A percentile compares a stretch with the other conserved stretches of the same genome.
phyloP scores from a whole-genome alignment of 2,329 filamentous ascomycete genomes.

The Tolypocladium pustulatum region DNA sequence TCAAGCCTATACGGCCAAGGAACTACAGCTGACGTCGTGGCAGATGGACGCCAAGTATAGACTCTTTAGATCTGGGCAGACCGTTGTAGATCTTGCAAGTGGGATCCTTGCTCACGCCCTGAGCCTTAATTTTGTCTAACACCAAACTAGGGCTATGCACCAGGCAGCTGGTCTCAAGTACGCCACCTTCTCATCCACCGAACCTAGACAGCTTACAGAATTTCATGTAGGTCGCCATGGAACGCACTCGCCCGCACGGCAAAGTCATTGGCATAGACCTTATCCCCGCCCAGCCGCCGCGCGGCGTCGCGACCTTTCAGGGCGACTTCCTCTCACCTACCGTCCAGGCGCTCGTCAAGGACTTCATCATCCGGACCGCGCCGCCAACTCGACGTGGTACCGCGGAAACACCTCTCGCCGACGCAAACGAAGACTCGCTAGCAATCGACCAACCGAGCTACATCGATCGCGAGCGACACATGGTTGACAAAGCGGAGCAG shows the following conservation, averaged over 20 bases:
- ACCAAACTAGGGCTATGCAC: constrained; percentile 60
- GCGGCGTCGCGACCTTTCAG: constrained; percentile 88
- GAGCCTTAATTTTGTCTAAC: neutral
- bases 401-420: neutral
- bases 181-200: constrained; percentile 2
- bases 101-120: neutral
- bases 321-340: constrained; percentile 75
- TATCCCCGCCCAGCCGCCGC: constrained; percentile 82
- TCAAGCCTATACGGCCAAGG: neutral
- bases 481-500: constrained; percentile 10
- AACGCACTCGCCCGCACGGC: constrained; percentile 64
- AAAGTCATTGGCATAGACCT: constrained; percentile 87
- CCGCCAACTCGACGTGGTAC: constrained; percentile 1
- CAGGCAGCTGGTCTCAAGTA: constrained; percentile 62
- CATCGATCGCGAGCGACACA: constrained; percentile 51
- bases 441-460: constrained; percentile 43
- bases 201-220: neutral
- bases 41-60: constrained; percentile 75
- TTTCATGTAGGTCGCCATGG: constrained; percentile 60
- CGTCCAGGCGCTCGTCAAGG: constrained; percentile 67
- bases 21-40: neutral
- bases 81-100: constrained; percentile 76
- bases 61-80: constrained; percentile 71
- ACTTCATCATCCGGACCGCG: constrained; percentile 57
- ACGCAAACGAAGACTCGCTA: neutral